A percentile compares a stretch with the other conserved stretches of the same genome.
phyloP scores from a whole-genome alignment of 148 eudicot genomes.

The Camellia granthamiana region DNA sequence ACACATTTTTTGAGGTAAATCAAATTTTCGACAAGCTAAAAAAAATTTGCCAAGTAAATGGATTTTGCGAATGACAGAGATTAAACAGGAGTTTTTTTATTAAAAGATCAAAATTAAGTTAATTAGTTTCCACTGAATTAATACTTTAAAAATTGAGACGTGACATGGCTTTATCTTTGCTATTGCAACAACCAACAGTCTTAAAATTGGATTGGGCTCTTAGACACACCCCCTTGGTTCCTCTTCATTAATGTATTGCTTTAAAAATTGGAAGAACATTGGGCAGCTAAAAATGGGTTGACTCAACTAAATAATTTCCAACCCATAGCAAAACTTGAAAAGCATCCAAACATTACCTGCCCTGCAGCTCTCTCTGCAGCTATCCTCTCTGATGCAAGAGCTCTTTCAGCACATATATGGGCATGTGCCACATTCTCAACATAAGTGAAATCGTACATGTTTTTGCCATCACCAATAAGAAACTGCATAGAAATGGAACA shows the following conservation, averaged over 20 bases:
- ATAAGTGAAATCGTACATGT: slow-evolving; percentile 91
- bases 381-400: slow-evolving; percentile 71
- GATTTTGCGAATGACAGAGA: too few relatives aligned
- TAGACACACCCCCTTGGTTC: neutral
- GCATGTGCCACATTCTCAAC: slow-evolving; percentile 99
- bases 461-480: slow-evolving; percentile 87
- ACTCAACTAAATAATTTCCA: neutral
- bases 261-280: neutral
- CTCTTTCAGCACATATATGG: slow-evolving; percentile 98
- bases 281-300: neutral
- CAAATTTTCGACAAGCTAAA: too few relatives aligned
- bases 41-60: too few relatives aligned
- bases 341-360: slow-evolving; percentile 51
- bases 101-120: too few relatives aligned
- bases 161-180: neutral
- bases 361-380: slow-evolving; percentile 89
- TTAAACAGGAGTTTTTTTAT: too few relatives aligned
- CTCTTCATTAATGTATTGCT: neutral
- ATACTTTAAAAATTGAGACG: too few relatives aligned
- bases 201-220: neutral
- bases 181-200: neutral
- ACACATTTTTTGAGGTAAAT: too few relatives aligned
- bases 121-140: too few relatives aligned
- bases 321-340: neutral
- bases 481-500: slow-evolving; percentile 42